Base-by-base conservation (phyloP, 768 basidiomycete species). In the Polyporus arcularius region DNA sequence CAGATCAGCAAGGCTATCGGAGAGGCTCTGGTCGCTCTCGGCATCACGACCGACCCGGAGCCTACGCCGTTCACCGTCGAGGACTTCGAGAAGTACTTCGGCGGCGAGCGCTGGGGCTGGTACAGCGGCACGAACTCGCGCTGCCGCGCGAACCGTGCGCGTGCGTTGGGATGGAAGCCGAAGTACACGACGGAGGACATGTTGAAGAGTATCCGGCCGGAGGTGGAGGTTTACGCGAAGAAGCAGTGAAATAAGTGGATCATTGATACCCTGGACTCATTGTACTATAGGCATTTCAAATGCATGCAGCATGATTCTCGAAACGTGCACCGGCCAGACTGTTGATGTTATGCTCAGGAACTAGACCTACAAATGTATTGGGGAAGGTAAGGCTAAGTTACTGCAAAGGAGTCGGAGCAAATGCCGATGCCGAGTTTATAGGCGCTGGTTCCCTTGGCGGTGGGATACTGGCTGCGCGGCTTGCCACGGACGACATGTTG, bases 81-180 rank as follows among this genome's bases (percentile, higher is more conserved):
- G 41, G 84, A 85, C 76, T 65, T 84, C 78, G 40, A 65, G 40
- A 69, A 71, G 65, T 70, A 72, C 66, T 68, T 57, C 15, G 61
- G 63, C 28, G 39, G n/a, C 43, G 56, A 53, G 48, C 9, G 35
- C 53, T 35, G 15, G 0, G 58, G 31, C 28, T 53, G 62, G 49
- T 60, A 18, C 10, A 16, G 4, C 46, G 65, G 70, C 9, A 56
- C 67, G 8, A 72, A 72, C 64, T 70, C 70, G 15, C 70, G 71
- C 16, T 65, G 62, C 39, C 64, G 70, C 7, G 70, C 59, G 2
- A 65, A 67, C 31, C 73, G 81, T 55, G 74, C 75, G 0, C 73
- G 74, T 47, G 67, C 70, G 12, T 65, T 85, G 49, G 84, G 85
- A 15, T 85, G 85, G 85, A 78, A 77, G 55, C 82, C 85, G 14